Evolutionary conservation across 352 stramenopile genomes (phyloP), one percentile per base, ranked within the genome.

Genomic region (Phytophthora capsici): DNA sequence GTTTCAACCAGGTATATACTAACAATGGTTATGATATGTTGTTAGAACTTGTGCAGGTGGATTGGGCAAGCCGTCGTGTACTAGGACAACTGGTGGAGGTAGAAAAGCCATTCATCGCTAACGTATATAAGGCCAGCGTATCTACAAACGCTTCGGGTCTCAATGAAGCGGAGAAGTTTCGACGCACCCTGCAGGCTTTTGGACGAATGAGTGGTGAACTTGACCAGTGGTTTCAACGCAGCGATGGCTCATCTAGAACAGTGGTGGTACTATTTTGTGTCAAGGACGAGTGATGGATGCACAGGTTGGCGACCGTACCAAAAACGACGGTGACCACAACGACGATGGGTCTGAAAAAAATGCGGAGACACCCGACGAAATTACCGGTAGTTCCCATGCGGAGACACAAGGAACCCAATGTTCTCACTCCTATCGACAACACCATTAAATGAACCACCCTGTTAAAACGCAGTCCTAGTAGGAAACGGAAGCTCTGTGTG

Each of bases 241-340:
- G 48, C 57, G 16, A 54, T 59, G 57, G 40, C 17, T 12, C 26
- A 52, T 6, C 25, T 59, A 9, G 40, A 66, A 40, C 6, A 53
- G 30, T 66, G 47, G 57, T 66, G 57, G 38, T 47, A 66, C 26
- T 53, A 59, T 16, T 48, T 14, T 14, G 37, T 6, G 37, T 14
- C 14, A 44, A 44, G 20, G 37, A 44, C 14, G 37, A 44, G 37
- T 44, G 6, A 4, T 8, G 14, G 46, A 28, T 10, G 46, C n/a
- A 20, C 3, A 13, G 0, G 6, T 25, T 38, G 38, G 1, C 10
- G 38, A 45, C 23, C 38, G 38, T 6, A 23, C 1, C 6, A 45
- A 45, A 45, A 41, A 41, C 5, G 36, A 16, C 17, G 36, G 9
- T 23, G 38, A 45, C 12, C 16, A 5, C 5, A 12, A 38, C 19